Percentiles rank a stretch among this genome's conserved stretches.
Conservation (phyloP, 2,329 filamentous ascomycete species). For the Dothideomycetes sp. region DNA sequence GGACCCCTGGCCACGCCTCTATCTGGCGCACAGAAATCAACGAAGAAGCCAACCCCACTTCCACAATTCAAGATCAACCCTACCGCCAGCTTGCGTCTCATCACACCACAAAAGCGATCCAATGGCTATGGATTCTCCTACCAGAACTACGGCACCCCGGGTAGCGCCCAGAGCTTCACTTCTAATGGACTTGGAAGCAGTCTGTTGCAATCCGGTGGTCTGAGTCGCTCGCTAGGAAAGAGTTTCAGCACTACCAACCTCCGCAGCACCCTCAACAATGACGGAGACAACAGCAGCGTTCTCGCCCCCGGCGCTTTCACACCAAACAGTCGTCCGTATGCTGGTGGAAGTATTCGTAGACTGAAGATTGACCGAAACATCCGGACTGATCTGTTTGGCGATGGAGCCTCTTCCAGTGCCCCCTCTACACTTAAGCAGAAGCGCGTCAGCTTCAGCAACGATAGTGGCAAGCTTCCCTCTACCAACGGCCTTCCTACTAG, state of each 20-base stretch:
- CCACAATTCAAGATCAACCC: slow-evolving; percentile 84
- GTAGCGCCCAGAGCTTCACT: slow-evolving; percentile 60
- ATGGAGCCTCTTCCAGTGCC: slow-evolving; percentile 25
- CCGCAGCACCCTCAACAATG: slow-evolving; percentile 66
- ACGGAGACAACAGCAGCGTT: slow-evolving; percentile 69
- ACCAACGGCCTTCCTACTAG: slow-evolving; percentile 18
- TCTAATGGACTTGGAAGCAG: slow-evolving; percentile 52
- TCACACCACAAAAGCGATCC: slow-evolving; percentile 66
- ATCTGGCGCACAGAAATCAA: slow-evolving; percentile 62
- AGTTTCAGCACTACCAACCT: slow-evolving; percentile 83
- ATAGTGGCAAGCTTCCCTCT: slow-evolving; percentile 21
- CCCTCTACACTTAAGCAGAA: slow-evolving; percentile 49
- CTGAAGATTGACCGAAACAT: slow-evolving; percentile 85
- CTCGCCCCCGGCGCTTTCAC: slow-evolving; percentile 78
- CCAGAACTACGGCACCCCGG: slow-evolving; percentile 79
- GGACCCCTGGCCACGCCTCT: slow-evolving; percentile 89
- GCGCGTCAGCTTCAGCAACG: slow-evolving; percentile 70
- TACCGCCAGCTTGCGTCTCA: slow-evolving; percentile 64
- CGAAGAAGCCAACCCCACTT: slow-evolving; percentile 61
- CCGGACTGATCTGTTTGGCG: slow-evolving; percentile 53
- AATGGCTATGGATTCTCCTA: slow-evolving; percentile 83
- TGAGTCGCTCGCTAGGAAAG: slow-evolving; percentile 63
- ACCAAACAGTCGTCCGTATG: slow-evolving; percentile 46
- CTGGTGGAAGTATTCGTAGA: slow-evolving; percentile 72
- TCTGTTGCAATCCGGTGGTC: slow-evolving; percentile 44